These are phyloP conservation scores for Musa schizocarpa DNA, from an alignment of 176 grass and related monocot species.

Conservation along the genomic window DNA sequence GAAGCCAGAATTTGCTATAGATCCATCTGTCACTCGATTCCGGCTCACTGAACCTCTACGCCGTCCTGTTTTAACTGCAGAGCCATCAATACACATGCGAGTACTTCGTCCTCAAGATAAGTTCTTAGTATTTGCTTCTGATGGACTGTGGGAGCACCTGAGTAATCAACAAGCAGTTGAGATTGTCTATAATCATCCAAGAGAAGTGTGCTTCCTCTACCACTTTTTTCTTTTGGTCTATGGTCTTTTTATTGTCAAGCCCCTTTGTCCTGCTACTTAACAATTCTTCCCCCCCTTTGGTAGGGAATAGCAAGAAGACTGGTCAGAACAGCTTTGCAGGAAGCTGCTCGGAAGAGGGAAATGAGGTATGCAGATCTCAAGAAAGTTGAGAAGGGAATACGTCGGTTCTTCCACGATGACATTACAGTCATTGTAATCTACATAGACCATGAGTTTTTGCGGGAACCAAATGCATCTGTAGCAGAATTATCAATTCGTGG, in stretches of 20 bases:
- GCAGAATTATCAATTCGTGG: constrained; percentile 78
- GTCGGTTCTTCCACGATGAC: constrained; percentile 52
- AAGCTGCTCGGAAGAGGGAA: constrained; percentile 43
- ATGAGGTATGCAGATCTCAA: constrained; percentile 49
- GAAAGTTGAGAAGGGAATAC: constrained; percentile 47
- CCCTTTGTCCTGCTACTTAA: neutral
- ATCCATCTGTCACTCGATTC: constrained; percentile 74
- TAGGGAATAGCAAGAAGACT: constrained; percentile 50
- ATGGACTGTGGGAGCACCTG: constrained; percentile 96
- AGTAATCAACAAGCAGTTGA: constrained; percentile 84
- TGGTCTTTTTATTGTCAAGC: neutral
- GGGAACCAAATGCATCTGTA: constrained; percentile 30
- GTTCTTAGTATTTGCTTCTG: constrained; percentile 88
- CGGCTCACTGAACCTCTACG: constrained; percentile 63
- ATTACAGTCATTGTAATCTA: constrained; percentile 47
- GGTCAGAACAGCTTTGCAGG: constrained; percentile 41
- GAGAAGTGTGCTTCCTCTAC: constrained; percentile 15
- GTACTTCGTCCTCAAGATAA: constrained; percentile 60
- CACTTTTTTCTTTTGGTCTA: neutral
- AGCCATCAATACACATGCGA: constrained; percentile 59
- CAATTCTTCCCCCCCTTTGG: neutral
- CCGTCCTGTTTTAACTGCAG: constrained; percentile 65
- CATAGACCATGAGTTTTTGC: constrained; percentile 38
- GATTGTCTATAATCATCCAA: constrained; percentile 48
- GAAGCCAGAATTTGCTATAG: constrained; percentile 64